Conservation (phyloP, 352 stramenopile genomes). For the Phytophthora nicotianae region DNA sequence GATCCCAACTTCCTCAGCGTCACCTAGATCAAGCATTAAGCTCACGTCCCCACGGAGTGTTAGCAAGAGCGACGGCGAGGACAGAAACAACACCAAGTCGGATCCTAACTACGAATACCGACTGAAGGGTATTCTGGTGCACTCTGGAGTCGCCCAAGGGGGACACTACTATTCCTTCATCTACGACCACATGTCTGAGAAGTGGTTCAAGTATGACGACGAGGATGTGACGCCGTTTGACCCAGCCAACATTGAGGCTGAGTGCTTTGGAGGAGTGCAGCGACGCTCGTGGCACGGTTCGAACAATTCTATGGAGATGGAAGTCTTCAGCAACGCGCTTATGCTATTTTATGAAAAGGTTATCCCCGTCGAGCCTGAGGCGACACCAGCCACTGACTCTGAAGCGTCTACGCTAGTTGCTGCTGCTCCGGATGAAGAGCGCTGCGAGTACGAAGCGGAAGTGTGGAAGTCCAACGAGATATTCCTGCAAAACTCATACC, state of each 20-base stretch:
- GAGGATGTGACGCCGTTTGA: conserved; percentile 99
- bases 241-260: conserved; percentile 94
- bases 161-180: conserved; percentile 99
- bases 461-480: conserved; percentile 95
- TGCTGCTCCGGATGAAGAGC: conserved; percentile 42
- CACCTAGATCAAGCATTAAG: conserved; percentile 35
- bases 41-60: conserved; percentile 22
- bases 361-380: conserved; percentile 49
- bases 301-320: conserved; percentile 96
- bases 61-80: conserved; percentile 25
- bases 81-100: conserved; percentile 32
- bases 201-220: conserved; percentile 99
- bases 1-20: conserved; percentile 24
- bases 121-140: conserved; percentile 97
- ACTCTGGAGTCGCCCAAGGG: conserved; percentile 98
- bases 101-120: conserved; percentile 97
- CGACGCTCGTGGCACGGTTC: conserved; percentile 93
- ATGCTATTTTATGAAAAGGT: conserved; percentile 99
- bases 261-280: conserved; percentile 98
- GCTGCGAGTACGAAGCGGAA: conserved; percentile 88
- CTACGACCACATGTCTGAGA: conserved; percentile 87
- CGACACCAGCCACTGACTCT: conserved; percentile 12
- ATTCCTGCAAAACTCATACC: conserved; percentile 95
- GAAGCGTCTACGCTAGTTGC: conserved; percentile 17
- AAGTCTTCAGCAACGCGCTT: conserved; percentile 98